phyloP scores from a whole-genome alignment of 176 grass and related monocot genomes.

The Musa beccarii region DNA sequence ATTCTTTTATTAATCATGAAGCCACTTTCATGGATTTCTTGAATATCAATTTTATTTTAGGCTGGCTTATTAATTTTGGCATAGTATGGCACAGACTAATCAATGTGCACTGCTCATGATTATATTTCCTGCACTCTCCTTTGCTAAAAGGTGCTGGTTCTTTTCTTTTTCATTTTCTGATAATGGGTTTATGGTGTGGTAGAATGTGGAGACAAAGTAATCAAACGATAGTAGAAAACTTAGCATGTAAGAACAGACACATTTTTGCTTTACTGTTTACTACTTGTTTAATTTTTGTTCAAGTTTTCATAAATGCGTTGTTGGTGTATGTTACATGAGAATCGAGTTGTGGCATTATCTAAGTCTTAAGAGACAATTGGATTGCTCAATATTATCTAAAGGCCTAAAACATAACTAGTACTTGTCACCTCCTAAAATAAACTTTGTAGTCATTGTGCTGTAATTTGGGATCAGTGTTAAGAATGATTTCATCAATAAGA shows the following conservation, averaged over 20 bases:
- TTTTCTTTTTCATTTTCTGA: background rate
- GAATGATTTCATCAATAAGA: background rate
- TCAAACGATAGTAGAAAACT: background rate
- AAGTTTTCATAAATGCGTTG: too few relatives aligned
- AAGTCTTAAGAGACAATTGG: too few relatives aligned
- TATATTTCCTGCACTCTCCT: background rate
- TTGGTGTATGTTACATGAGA: too few relatives aligned
- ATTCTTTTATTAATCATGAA: background rate
- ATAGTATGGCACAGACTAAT: background rate
- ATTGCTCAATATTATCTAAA: too few relatives aligned
- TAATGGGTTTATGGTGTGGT: background rate
- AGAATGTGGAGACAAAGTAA: background rate
- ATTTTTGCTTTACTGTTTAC: too few relatives aligned
- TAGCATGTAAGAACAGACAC: background rate
- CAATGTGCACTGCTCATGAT: background rate
- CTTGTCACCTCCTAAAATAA: too few relatives aligned
- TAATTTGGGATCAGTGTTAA: too few relatives aligned
- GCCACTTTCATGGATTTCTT: background rate
- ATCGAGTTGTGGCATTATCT: too few relatives aligned
- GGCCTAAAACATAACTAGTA: too few relatives aligned
- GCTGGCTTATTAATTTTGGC: too few relatives aligned
- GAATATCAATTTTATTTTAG: background rate
- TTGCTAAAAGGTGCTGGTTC: background rate
- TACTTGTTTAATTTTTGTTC: too few relatives aligned
- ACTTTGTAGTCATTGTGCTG: too few relatives aligned